Evolutionary conservation across 139 green algal genomes (phyloP).

Genomic region (Desmodesmus armatus): DNA sequence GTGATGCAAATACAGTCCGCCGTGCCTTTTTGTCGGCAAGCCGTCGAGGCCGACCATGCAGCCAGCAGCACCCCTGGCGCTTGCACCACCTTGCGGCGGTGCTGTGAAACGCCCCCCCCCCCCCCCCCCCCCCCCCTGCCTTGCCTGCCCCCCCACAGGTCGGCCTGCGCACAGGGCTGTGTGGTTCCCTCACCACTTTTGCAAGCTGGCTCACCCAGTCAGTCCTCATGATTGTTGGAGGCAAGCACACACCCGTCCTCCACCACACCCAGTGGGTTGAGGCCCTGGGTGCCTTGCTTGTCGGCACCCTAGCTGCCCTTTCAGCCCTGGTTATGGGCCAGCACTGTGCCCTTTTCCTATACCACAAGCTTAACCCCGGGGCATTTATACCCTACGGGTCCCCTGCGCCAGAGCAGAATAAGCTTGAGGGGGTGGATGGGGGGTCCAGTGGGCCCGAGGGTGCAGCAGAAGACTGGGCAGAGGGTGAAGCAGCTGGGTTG

Average conservation of each 20-base stretch:
- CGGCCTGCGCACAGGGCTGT: conserved; percentile 86
- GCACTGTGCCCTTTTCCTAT: conserved; percentile 62
- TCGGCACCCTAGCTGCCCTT: conserved; percentile 64
- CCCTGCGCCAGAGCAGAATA: conserved; percentile 12
- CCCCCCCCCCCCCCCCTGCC: too few relatives aligned
- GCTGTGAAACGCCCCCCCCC: too few relatives aligned
- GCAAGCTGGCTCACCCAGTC: conserved; percentile 80
- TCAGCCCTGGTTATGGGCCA: conserved; percentile 65
- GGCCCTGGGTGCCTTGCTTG: conserved; percentile 55
- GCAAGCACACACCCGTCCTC: neutral
- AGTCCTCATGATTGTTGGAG: conserved; percentile 58
- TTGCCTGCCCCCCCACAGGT: too few relatives aligned
- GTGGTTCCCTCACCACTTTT: conserved; percentile 90
- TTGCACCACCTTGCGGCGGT: too few relatives aligned
- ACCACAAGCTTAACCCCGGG: conserved; percentile 34
- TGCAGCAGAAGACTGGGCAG: neutral
- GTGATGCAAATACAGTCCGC: too few relatives aligned
- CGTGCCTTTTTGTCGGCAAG: too few relatives aligned
- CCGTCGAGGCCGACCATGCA: too few relatives aligned
- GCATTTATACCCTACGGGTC: conserved; percentile 30
- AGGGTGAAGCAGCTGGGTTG: neutral
- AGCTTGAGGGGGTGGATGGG: neutral
- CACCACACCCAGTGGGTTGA: conserved; percentile 60
- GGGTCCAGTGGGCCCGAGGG: too few relatives aligned
- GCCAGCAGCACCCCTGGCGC: too few relatives aligned